These are phyloP conservation scores for Miscanthus lutarioriparius DNA, from an alignment of 176 grass and related monocot species.

Conservation along the genomic window DNA sequence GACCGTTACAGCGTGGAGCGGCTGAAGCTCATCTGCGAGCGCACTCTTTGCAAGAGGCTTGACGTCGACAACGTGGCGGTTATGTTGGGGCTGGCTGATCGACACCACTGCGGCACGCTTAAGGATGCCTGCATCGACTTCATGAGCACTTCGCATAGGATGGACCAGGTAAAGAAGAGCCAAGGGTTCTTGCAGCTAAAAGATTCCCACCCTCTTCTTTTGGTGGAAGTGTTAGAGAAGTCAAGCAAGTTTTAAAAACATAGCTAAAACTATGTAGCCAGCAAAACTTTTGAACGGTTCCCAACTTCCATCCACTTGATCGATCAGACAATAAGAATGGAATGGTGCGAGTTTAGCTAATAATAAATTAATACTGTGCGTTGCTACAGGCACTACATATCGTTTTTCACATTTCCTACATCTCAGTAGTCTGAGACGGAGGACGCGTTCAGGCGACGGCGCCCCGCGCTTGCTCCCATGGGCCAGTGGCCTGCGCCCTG, in stretches of 20 bases:
- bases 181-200: not conserved
- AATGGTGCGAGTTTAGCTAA: no score
- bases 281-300: no score
- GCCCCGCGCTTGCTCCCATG: no score
- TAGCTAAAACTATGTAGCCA: no score
- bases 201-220: not conserved
- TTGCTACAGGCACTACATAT: no score
- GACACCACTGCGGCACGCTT: not conserved
- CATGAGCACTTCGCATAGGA: not conserved
- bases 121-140: not conserved
- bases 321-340: no score
- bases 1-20: not conserved
- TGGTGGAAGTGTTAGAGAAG: not conserved
- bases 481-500: no score
- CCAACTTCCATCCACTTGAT: no score
- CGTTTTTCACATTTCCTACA: no score
- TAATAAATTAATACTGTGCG: no score
- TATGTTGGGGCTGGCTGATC: not conserved
- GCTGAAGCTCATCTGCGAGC: slow-evolving; percentile 13
- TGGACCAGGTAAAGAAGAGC: not conserved
- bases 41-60: not conserved
- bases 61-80: not conserved
- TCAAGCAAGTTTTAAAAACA: not conserved
- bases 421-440: no score
- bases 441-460: no score